phyloP scores from a whole-genome alignment of 2,329 filamentous ascomycete species.

The Monosporascus sp. region DNA sequence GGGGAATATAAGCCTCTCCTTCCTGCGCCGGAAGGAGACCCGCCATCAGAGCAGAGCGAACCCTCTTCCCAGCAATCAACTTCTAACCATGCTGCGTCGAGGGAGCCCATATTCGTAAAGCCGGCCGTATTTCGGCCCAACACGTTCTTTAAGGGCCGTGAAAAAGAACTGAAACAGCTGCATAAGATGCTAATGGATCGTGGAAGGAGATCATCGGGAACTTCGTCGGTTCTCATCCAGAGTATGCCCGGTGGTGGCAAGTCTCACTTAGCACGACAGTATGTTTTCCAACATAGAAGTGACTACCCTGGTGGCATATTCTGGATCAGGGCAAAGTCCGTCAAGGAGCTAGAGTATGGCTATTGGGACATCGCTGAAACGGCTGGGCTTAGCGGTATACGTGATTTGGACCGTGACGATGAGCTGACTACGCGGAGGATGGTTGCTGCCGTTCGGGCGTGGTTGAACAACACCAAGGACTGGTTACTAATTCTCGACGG shows the following conservation, averaged over 20 bases:
- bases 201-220: constrained; percentile 50
- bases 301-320: constrained; percentile 63
- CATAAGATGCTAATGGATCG: constrained; percentile 56
- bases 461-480: constrained; percentile 56
- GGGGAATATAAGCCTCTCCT: constrained; percentile 22
- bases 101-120: constrained; percentile 33
- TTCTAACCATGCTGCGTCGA: constrained; percentile 15
- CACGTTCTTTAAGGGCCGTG: constrained; percentile 52
- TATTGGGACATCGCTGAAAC: constrained; percentile 63
- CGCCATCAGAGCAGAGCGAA: constrained; percentile 17
- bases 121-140: constrained; percentile 57
- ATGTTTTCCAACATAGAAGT: constrained; percentile 55
- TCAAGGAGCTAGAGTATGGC: constrained; percentile 53
- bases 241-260: constrained; percentile 65
- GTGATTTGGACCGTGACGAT: constrained; percentile 34
- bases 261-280: constrained; percentile 63
- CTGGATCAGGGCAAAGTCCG: constrained; percentile 62
- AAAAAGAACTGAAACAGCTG: constrained; percentile 52
- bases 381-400: constrained; percentile 42
- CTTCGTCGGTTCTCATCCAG: constrained; percentile 59
- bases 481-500: constrained; percentile 68
- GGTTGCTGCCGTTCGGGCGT: constrained; percentile 53
- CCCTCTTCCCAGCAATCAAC: constrained; percentile 27
- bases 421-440: constrained; percentile 39
- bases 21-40: constrained; percentile 18